Evolutionary conservation across 2,329 filamentous ascomycete genomes (phyloP), one percentile per base, ranked within the genome.

Genomic region (Nannizzia gypsea): DNA sequence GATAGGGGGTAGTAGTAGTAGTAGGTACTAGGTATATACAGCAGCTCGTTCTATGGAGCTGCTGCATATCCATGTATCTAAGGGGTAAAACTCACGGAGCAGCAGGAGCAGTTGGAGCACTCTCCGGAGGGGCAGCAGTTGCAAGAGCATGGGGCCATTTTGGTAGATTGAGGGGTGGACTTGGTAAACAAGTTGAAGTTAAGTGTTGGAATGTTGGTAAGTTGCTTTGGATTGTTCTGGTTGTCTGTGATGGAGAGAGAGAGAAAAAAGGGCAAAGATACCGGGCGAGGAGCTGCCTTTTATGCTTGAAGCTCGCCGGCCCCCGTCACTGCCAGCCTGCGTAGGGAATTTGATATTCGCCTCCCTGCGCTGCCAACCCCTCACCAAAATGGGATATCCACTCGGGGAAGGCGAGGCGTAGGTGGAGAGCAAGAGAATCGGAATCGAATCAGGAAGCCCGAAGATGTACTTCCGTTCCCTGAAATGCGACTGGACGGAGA

Each of bases 51-150:
- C 9, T 34, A 34, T 34, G 9, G 2, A 34, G 31, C 31, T 34
- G 31, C 9, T 34, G 31, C 13, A 34, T 34, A 34, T 34, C 9
- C 9, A 48, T 20, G 38, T 57, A 20, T 28, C 67, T 34, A 3
- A 17, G 48, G n/a, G 48, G 26, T 24, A 8, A 34, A 5, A 31
- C 72, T 63, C 69, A 75, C 73, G 46, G 55, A 66, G 73, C 73
- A 75, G 72, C 73, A 75, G 56, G 70, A 68, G 72, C 73, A 75
- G 59, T 67, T 68, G 64, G 68, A 70, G 72, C 73, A 75, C 59
- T 70, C 63, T 64, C 71, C 70, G 64, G 67, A 64, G 72, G 67
- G 64, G 72, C 72, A 74, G 70, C 70, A 71, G 71, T 69, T 72
- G 72, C 73, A 75, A 56, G 61, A 56, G 68, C 72, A 75, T 68